Percentiles rank a stretch among this genome's conserved stretches.
Evolutionary conservation across 768 basidiomycete species (phyloP).

Genomic region (Tulasnella sp.): DNA sequence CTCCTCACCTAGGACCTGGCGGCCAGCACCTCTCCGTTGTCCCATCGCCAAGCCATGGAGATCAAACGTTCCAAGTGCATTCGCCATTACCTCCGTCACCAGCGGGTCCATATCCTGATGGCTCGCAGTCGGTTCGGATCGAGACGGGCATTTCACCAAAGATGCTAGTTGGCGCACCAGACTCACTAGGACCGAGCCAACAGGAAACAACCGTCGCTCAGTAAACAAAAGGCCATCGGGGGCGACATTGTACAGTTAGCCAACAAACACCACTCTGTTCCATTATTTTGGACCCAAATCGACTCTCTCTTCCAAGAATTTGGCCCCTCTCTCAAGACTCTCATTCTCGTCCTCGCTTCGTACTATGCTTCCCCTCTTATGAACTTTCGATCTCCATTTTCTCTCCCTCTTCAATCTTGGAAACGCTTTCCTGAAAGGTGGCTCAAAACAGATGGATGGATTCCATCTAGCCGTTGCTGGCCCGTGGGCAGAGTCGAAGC

Average conservation of each 20-base stretch:
- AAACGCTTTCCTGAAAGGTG: neutral
- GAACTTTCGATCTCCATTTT: slow-evolving; percentile 4
- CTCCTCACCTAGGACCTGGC: neutral
- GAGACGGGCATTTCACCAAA: slow-evolving; percentile 5
- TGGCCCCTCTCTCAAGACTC: neutral
- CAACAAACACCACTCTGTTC: slow-evolving; percentile 11
- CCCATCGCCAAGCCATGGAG: neutral
- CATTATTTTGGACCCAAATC: slow-evolving; percentile 6
- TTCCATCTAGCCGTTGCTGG: neutral
- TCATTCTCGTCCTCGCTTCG: neutral
- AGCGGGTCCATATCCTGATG: neutral
- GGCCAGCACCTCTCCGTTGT: neutral
- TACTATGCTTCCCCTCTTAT: slow-evolving; percentile 4
- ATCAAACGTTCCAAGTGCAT: neutral
- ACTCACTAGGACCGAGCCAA: neutral
- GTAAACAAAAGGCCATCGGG: neutral
- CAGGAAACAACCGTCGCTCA: neutral
- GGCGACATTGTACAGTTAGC: neutral
- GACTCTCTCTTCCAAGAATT: slow-evolving; percentile 1
- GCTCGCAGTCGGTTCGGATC: neutral
- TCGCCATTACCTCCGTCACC: neutral
- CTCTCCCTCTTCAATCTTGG: slow-evolving; percentile 3
- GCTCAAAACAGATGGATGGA: neutral
- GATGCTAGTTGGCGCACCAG: neutral
- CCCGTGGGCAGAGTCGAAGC: neutral